Evolutionary conservation across 192 early-diverging fungal species (phyloP).

Genomic region (Obelidium mucronatum): DNA sequence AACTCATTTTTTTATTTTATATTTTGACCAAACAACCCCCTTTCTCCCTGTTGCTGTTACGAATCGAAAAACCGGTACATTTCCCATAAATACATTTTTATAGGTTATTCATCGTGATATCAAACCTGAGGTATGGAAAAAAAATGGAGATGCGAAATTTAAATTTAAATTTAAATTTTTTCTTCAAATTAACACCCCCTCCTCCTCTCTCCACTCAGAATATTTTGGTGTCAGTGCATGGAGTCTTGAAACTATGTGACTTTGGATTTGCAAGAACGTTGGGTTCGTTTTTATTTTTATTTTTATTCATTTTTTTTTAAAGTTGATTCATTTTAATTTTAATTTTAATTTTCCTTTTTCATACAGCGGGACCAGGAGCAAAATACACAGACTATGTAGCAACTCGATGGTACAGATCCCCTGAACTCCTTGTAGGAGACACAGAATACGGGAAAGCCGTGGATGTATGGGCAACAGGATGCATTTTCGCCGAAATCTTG

Average conservation of each 20-base stretch:
- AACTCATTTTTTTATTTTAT: too few species aligned
- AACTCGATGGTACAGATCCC: slow-evolving; percentile 68
- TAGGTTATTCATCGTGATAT: slow-evolving; percentile 72
- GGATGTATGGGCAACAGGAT: slow-evolving; percentile 73
- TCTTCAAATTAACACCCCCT: not conserved
- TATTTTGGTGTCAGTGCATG: slow-evolving; percentile 65
- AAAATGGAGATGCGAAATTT: too few species aligned
- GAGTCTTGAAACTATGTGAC: slow-evolving; percentile 69
- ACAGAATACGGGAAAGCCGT: slow-evolving; percentile 73
- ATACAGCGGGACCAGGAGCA: slow-evolving; percentile 65
- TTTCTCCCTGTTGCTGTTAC: too few species aligned
- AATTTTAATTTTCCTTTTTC: not conserved
- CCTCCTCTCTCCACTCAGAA: slow-evolving; percentile 55
- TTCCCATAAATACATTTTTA: not conserved
- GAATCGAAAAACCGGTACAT: not conserved
- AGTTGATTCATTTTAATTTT: slow-evolving; percentile 19
- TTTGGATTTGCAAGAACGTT: slow-evolving; percentile 72
- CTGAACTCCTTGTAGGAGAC: slow-evolving; percentile 67
- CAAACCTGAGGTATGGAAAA: slow-evolving; percentile 67
- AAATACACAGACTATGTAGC: slow-evolving; percentile 74
- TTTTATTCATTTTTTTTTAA: not conserved
- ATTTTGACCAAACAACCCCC: too few species aligned
- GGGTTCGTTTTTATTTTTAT: slow-evolving; percentile 40
- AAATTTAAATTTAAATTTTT: too few species aligned
- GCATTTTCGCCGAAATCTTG: slow-evolving; percentile 69